phyloP scores from a whole-genome alignment of 2,329 filamentous ascomycete genomes.

The Monosporascus sp. region DNA sequence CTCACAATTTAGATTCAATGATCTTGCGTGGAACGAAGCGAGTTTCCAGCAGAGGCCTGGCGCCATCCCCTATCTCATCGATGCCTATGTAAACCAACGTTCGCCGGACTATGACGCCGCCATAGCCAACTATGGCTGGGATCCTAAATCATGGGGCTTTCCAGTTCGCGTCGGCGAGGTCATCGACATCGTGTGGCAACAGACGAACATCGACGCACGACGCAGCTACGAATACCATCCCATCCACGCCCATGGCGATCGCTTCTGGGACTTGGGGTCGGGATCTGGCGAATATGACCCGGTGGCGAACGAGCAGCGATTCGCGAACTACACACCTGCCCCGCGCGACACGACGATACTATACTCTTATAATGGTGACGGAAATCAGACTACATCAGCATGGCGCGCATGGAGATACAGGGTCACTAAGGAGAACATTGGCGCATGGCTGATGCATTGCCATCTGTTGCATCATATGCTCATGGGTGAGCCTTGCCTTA shows the following conservation, averaged over 20 bases:
- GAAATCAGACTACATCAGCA: constrained; percentile 32
- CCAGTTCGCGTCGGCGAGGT: constrained; percentile 52
- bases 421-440: constrained; percentile 40
- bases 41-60: constrained; percentile 12
- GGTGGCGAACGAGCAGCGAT: constrained; percentile 39
- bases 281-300: constrained; percentile 50
- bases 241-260: constrained; percentile 50
- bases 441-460: constrained; percentile 60
- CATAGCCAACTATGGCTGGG: constrained; percentile 45
- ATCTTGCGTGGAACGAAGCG: constrained; percentile 39
- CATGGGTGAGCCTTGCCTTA: constrained; percentile 39
- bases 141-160: constrained; percentile 44
- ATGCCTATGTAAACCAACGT: constrained; percentile 44
- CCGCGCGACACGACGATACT: constrained; percentile 47
- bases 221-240: constrained; percentile 44
- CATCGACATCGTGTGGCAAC: constrained; percentile 43
- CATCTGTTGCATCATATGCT: constrained; percentile 54
- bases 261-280: constrained; percentile 48
- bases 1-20: constrained; percentile 30
- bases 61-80: constrained; percentile 43
- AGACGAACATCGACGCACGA: constrained; percentile 33
- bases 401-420: constrained; percentile 58
- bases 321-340: constrained; percentile 31
- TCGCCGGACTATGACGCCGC: constrained; percentile 50
- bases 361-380: constrained; percentile 45